Evolutionary conservation across 108 stramenopile species (phyloP).

Genomic region (Cyclotella choctawhatcheeana): DNA sequence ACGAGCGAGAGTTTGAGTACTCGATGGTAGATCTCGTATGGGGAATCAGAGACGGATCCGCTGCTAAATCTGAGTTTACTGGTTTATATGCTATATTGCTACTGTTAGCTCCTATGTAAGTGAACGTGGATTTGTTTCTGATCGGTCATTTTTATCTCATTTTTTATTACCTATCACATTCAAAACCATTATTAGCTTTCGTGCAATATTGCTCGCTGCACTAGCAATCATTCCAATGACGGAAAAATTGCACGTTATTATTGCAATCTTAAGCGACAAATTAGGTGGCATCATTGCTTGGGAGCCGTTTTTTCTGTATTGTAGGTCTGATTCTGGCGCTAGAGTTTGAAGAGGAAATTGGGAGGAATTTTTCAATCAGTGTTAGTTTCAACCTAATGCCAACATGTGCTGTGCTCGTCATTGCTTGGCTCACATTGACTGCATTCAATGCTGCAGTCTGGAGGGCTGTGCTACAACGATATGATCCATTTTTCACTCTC

Average conservation of each 20-base stretch:
- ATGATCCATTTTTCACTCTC: slow-evolving; percentile 20
- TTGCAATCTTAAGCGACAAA: slow-evolving; percentile 9
- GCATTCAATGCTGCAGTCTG: slow-evolving; percentile 19
- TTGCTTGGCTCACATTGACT: slow-evolving; percentile 16
- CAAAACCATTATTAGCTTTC: slow-evolving; percentile 6
- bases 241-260: slow-evolving; percentile 9
- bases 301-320: slow-evolving; percentile 32
- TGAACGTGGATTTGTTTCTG: neutral
- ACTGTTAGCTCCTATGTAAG: slow-evolving; percentile 5
- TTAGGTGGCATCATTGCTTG: slow-evolving; percentile 16
- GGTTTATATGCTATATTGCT: slow-evolving; percentile 2
- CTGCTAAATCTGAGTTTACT: slow-evolving; percentile 4
- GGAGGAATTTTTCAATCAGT: slow-evolving; percentile 5
- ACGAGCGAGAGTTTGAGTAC: neutral
- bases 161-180: neutral
- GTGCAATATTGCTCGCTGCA: slow-evolving; percentile 10
- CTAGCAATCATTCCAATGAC: slow-evolving; percentile 26
- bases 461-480: slow-evolving; percentile 10
- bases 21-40: slow-evolving; percentile 13
- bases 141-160: no score
- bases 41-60: slow-evolving; percentile 19
- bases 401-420: slow-evolving; percentile 3
- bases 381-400: slow-evolving; percentile 19
- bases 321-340: slow-evolving; percentile 3
- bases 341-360: neutral